Percentiles rank a stretch among this genome's conserved stretches.
Conservation (phyloP, 2,329 filamentous ascomycete species). For the Beauveria scarabaeidicola region DNA sequence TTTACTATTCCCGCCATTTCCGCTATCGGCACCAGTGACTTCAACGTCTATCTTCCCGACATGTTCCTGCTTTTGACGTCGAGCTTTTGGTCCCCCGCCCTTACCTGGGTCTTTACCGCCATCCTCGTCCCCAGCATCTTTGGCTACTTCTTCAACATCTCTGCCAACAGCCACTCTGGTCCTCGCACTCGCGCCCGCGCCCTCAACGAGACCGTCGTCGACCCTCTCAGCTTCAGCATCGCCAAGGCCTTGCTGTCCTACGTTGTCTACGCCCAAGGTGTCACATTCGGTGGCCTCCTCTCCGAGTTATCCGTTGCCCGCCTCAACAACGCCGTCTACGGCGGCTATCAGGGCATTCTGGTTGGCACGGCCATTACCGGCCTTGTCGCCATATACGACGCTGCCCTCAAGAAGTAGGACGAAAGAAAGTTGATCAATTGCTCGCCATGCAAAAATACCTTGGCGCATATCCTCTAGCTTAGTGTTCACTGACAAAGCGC, state of each 20-base stretch:
- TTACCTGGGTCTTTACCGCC: constrained; percentile 68
- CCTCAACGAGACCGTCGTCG: constrained; percentile 43
- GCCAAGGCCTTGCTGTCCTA: constrained; percentile 76
- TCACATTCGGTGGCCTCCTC: constrained; percentile 54
- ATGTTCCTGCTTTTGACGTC: constrained; percentile 68
- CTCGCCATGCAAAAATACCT: neutral
- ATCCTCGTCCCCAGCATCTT: constrained; percentile 59
- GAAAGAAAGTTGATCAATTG: neutral
- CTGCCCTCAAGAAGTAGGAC: constrained; percentile 58
- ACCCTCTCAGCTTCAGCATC: constrained; percentile 86
- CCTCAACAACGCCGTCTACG: constrained; percentile 60
- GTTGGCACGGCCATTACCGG: constrained; percentile 60
- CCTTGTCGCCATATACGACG: constrained; percentile 67
- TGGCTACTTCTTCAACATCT: constrained; percentile 89
- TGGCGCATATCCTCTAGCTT: neutral
- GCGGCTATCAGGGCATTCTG: constrained; percentile 61
- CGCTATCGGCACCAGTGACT: constrained; percentile 46
- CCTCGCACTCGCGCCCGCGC: constrained; percentile 35
- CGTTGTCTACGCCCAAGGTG: constrained; percentile 65
- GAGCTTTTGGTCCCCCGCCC: constrained; percentile 75
- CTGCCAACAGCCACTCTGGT: constrained; percentile 37
- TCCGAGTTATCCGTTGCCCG: constrained; percentile 49
- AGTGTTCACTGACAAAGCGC: neutral
- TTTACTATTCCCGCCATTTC: constrained; percentile 61
- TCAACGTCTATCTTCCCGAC: constrained; percentile 65